phyloP scores from a whole-genome alignment of 352 stramenopile genomes.

The Phytophthora hibernalis region DNA sequence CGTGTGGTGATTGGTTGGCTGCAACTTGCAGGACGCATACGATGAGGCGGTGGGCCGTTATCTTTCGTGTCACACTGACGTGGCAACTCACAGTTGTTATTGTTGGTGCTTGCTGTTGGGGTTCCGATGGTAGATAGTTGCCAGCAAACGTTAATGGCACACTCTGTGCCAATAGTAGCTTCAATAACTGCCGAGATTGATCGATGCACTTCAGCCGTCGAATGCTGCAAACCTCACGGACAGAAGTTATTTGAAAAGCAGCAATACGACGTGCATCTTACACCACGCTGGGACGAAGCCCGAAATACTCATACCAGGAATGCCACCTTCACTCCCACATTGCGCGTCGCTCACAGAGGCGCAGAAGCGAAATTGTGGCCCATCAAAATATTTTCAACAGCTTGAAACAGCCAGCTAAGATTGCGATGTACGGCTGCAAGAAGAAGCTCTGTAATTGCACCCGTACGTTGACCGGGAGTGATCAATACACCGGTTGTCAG shows the following conservation, averaged over 20 bases:
- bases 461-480: constrained; percentile 31
- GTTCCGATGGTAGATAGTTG: not conserved
- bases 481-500: constrained; percentile 30
- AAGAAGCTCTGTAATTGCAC: constrained; percentile 56
- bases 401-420: constrained; percentile 53
- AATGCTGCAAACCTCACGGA: no score
- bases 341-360: not conserved
- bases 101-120: no score
- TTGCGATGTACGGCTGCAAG: constrained; percentile 55
- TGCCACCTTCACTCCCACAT: constrained; percentile 40
- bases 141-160: not conserved
- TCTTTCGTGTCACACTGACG: constrained; percentile 13
- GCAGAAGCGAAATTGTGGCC: constrained; percentile 32
- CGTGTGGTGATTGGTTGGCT: constrained; percentile 25
- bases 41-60: constrained; percentile 1
- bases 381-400: constrained; percentile 66
- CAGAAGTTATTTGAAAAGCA: not conserved
- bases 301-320: not conserved
- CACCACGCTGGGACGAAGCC: not conserved
- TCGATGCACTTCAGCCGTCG: no score
- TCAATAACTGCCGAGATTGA: not conserved
- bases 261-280: not conserved
- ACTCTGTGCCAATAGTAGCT: not conserved
- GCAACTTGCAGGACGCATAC: constrained; percentile 1
- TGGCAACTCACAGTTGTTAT: constrained; percentile 1